Conservation (phyloP, 164 flowering plant species). For the Vitis vinifera region ASM3070453v1 NC_081812.1:18259501-18260000, state of each 20-base stretch:
- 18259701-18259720: constrained; percentile 59
- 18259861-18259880: constrained; percentile 40
- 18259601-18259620: not conserved
- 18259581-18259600: not conserved
- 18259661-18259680: too few relatives aligned
- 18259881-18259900: constrained; percentile 56
- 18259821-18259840: not conserved
- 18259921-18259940: constrained; percentile 66
- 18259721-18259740: constrained; percentile 64
- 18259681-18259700: constrained; percentile 44
- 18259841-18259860: not conserved
- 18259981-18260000: not conserved
- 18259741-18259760: constrained; percentile 58
- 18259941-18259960: constrained; percentile 62
- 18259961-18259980: constrained; percentile 66
- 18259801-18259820: too few relatives aligned
- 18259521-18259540: too few relatives aligned
- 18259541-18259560: too few relatives aligned
- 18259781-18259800: too few relatives aligned
- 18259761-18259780: constrained; percentile 58
- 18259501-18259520: not conserved
- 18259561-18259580: not conserved
- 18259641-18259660: not conserved
- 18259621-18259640: not conserved
- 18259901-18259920: constrained; percentile 63